Evolutionary conservation across 306 rosid genomes (phyloP), one percentile per base, ranked within the genome.

Genomic region (Pueraria montana): DNA sequence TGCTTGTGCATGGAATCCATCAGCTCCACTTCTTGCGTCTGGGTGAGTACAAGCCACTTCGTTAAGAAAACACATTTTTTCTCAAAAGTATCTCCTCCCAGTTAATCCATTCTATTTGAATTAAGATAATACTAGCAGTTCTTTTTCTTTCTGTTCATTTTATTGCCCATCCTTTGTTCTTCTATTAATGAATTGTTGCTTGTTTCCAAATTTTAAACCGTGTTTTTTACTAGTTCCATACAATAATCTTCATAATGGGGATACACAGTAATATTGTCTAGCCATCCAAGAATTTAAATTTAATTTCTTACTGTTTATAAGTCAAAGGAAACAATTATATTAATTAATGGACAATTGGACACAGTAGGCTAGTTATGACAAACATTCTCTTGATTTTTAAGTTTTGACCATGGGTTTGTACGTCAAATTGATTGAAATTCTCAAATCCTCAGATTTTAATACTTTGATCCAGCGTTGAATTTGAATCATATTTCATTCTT

Each of bases 1-100:
- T 86, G 90, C 93, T 83, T 91, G 95, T 85, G 95, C 93, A 23
- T 91, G 95, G 95, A 91, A 85, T 81, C 93, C 95, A 49, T 81
- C 90, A 6, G 91, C 91, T 40, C 89, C 90, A 0, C 89, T 89
- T 85, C 91, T 91, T 83, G 95, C 95, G 14, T 91, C 95, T 23
- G 95, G 93, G 95, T 91, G 85, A 87, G 95, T 46, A 13, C 73
- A 45, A 74, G 27, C 11, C 50, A 55, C 14, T 65, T 45, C 16
- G 21, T 49, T 50, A 78, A 77, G 27, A 56, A 62, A 18, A 18
- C 43, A 49, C 49, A 50, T 55, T 56, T 50, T n/a, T 49, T 70
- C 49, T 64, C 59, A 43, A 17, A 70, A 70, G 50, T 80, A 46
- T 63, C 45, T 18, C 26, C 16, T 17, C 50, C 21, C 73, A 11